Percentiles rank a stretch among this genome's conserved stretches.
phyloP scores from a whole-genome alignment of 768 basidiomycete genomes.

The Leccinellum albellum region DNA sequence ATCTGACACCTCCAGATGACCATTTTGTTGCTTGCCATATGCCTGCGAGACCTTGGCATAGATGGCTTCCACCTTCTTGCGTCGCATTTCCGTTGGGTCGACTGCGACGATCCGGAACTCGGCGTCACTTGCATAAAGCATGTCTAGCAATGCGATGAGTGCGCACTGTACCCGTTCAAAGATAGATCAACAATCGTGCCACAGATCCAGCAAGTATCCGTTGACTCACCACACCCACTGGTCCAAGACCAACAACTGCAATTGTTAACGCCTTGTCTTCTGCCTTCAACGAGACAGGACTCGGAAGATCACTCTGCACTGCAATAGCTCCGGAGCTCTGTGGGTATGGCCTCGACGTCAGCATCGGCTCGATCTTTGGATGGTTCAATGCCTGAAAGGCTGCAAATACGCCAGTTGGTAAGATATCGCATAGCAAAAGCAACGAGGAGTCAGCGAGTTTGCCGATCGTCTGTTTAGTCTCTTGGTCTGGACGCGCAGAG shows the following conservation, averaged over 20 bases:
- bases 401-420: constrained; percentile 78
- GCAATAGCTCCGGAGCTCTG: constrained; percentile 14
- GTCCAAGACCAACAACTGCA: constrained; percentile 72
- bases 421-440: constrained; percentile 70
- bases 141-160: constrained; percentile 59
- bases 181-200: background rate
- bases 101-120: constrained; percentile 59
- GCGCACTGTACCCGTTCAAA: constrained; percentile 43
- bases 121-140: constrained; percentile 42
- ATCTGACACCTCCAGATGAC: constrained; percentile 48
- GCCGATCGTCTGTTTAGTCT: constrained; percentile 35
- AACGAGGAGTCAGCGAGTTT: constrained; percentile 60
- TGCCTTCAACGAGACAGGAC: constrained; percentile 31
- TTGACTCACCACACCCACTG: constrained; percentile 61
- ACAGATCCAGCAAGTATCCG: background rate
- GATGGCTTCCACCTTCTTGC: constrained; percentile 57
- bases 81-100: constrained; percentile 54
- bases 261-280: constrained; percentile 55
- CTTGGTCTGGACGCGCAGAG: constrained; percentile 17
- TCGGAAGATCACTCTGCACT: background rate
- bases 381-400: constrained; percentile 69
- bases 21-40: constrained; percentile 21
- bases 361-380: constrained; percentile 60
- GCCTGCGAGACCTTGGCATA: constrained; percentile 50
- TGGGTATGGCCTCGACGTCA: constrained; percentile 62